These are phyloP conservation scores for Debaryomycetaceae sp. DNA, from an alignment of 1,139 yeast species.

Conservation along the genomic window DNA sequence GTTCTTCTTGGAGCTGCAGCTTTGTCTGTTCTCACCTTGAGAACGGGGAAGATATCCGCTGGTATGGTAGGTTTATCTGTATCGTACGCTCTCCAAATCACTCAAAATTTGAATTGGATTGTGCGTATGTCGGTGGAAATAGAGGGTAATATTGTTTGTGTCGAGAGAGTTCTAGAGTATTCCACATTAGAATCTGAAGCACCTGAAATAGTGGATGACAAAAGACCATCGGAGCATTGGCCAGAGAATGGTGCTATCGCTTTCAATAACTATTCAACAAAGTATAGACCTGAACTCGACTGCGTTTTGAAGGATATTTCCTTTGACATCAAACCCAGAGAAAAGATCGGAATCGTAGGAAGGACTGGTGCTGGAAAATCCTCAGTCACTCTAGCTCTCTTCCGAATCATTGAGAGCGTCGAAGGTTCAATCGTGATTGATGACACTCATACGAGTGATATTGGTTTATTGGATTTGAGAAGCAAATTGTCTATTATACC, in stretches of 20 bases:
- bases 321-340: constrained; percentile 66
- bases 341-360: constrained; percentile 92
- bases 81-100: constrained; percentile 86
- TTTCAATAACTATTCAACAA: constrained; percentile 74
- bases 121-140: constrained; percentile 98
- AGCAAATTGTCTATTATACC: constrained; percentile 88
- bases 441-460: constrained; percentile 57
- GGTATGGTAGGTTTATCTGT: constrained; percentile 93
- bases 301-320: constrained; percentile 72
- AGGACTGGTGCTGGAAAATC: constrained; percentile 98
- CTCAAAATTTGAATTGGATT: constrained; percentile 94
- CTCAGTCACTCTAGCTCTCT: constrained; percentile 82
- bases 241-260: constrained; percentile 71
- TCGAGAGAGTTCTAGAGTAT: constrained; percentile 91
- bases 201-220: constrained; percentile 63
- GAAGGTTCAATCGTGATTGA: constrained; percentile 76
- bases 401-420: constrained; percentile 82
- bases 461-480: constrained; percentile 83
- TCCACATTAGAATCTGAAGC: constrained; percentile 76
- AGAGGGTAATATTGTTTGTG: constrained; percentile 94
- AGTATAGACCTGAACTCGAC: constrained; percentile 82
- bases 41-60: constrained; percentile 67
- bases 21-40: constrained; percentile 66
- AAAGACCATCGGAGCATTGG: constrained; percentile 74
- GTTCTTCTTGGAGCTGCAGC: constrained; percentile 86